Evolutionary conservation across 2,329 filamentous ascomycete species (phyloP), one percentile per base, ranked within the genome.

Genomic region (Zelopaecilomyces penicillatus): DNA sequence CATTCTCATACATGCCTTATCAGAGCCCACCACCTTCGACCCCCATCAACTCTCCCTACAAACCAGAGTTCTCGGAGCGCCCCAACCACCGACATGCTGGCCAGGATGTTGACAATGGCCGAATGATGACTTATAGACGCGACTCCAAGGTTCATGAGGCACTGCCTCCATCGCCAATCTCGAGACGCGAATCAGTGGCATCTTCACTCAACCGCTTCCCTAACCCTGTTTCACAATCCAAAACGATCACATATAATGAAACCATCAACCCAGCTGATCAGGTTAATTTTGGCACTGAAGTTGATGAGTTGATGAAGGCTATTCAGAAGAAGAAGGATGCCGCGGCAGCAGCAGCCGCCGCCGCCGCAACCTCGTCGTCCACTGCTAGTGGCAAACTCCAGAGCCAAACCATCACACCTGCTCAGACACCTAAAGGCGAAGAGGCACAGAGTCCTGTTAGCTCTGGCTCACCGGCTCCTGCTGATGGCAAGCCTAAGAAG

Each of bases 221-320:
- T 33, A 60, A 60, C 48, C 61, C 61, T n/a, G 51, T 52, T 12
- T 49, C 55, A n/a, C 53, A 53, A 52, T 58, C 66, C 30, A 71
- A 69, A 57, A 66, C 62, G 8, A 67, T 71, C 46, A 64, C 62
- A 4, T 62, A 64, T 52, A 76, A 73, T 61, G 67, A 67, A 51
- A 65, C 69, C 7, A 65, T 71, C 30, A 61, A 69, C 47, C 65
- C 70, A 47, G 63, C 68, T 1, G 63, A 72, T 27, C 69, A 76
- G n/a, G 67, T 79, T 34, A 74, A 77, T 48, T 91, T 90, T 60
- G 75, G 78, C n/a, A 95, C 89, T 0, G 80, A 87, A 47, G 82
- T 96, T 33, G 90, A 96, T 60, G 82, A 81, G 36, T 68, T 97
- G 36, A 95, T 96, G 88, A 88, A 84, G 64, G 80, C 84, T 1